Evolutionary conservation across 192 early-diverging fungal species (phyloP).

Genomic region (Coemansia sp.): DNA sequence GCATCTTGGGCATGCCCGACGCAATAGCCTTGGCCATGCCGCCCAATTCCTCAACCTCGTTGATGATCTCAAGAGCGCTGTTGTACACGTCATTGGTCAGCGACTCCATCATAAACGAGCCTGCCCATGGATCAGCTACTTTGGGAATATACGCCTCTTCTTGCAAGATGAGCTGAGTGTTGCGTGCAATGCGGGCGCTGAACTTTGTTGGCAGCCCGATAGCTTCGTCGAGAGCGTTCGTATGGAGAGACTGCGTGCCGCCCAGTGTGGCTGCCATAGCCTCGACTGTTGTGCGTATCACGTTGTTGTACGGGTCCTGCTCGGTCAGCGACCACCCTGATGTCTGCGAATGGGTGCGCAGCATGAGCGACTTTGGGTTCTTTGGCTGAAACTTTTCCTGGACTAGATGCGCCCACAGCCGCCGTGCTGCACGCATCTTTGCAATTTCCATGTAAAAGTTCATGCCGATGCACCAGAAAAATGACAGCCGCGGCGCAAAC

Average conservation of each 20-base stretch:
- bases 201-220: constrained; percentile 84
- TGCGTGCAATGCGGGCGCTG: constrained; percentile 83
- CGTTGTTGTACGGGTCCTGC: constrained; percentile 91
- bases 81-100: constrained; percentile 81
- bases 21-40: constrained; percentile 91
- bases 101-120: constrained; percentile 91
- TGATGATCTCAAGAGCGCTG: constrained; percentile 64
- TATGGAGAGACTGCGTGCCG: constrained; percentile 90
- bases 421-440: constrained; percentile 82
- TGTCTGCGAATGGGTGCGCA: constrained; percentile 89
- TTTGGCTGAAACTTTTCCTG: constrained; percentile 84
- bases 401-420: constrained; percentile 80
- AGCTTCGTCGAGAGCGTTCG: constrained; percentile 90
- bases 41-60: constrained; percentile 81
- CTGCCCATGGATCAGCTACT: constrained; percentile 91
- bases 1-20: constrained; percentile 84
- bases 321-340: constrained; percentile 90
- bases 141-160: constrained; percentile 84
- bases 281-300: constrained; percentile 83
- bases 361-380: constrained; percentile 72
- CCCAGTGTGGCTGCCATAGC: constrained; percentile 91
- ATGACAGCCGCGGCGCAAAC: constrained; percentile 86
- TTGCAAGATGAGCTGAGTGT: constrained; percentile 88
- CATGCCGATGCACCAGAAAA: constrained; percentile 93
- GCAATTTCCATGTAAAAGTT: constrained; percentile 96